Evolutionary conservation across 805 yeast species (phyloP).

Genomic region (Maudiozyma bulderi): DNA sequence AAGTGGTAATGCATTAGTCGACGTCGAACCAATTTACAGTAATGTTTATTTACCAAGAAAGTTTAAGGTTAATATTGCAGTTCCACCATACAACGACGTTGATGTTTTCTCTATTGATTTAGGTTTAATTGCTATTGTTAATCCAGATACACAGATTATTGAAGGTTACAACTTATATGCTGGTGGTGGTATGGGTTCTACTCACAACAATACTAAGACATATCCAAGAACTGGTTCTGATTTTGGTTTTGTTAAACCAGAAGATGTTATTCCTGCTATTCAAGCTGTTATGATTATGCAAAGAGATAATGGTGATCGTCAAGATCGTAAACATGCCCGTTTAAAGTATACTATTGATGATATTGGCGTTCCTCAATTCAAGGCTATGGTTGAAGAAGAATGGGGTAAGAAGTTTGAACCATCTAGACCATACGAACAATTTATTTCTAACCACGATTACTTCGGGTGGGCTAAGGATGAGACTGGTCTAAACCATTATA

Average conservation of each 20-base stretch:
- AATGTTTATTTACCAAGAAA: conserved; percentile 86
- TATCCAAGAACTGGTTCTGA: conserved; percentile 90
- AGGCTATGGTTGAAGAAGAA: conserved; percentile 68
- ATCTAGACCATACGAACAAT: conserved; percentile 54
- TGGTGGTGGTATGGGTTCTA: conserved; percentile 99
- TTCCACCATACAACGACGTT: conserved; percentile 93
- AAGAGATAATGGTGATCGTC: conserved; percentile 90
- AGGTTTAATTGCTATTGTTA: conserved; percentile 82
- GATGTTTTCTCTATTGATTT: conserved; percentile 94
- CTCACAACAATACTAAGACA: conserved; percentile 93
- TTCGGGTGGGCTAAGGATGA: conserved; percentile 93
- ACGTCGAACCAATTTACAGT: conserved; percentile 81
- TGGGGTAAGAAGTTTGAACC: conserved; percentile 69
- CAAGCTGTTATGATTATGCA: conserved; percentile 91
- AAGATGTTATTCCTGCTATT: conserved; percentile 65
- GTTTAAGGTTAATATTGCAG: conserved; percentile 88
- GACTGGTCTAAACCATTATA: conserved; percentile 75
- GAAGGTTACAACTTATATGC: conserved; percentile 80
- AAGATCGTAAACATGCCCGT: conserved; percentile 94
- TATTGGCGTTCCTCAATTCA: conserved; percentile 79
- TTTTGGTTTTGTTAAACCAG: conserved; percentile 65
- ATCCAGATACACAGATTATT: conserved; percentile 46
- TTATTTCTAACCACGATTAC: conserved; percentile 79
- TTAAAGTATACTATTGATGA: conserved; percentile 94
- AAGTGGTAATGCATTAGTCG: conserved; percentile 75